Evolutionary conservation across 352 stramenopile species (phyloP).

Genomic region (Thalassiosira mediterranea): DNA sequence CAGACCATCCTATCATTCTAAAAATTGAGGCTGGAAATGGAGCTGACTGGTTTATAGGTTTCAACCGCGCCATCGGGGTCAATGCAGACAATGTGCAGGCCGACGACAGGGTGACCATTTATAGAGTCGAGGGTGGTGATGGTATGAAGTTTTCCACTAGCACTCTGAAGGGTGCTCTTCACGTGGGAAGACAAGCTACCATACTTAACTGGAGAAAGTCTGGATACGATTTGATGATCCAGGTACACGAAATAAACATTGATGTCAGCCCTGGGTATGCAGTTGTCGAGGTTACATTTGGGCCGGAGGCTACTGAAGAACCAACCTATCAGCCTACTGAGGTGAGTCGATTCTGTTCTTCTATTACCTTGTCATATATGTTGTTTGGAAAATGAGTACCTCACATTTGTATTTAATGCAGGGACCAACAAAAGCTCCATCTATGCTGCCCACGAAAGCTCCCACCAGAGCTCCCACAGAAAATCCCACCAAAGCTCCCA

Average conservation of each 20-base stretch:
- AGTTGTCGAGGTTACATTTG: conserved; percentile 22
- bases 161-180: conserved; percentile 23
- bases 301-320: background rate
- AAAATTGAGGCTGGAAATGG: conserved; percentile 37
- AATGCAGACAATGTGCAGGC: conserved; percentile 36
- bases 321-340: background rate
- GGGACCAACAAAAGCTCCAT: background rate
- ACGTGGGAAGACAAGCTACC: background rate
- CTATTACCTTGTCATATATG: background rate
- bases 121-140: conserved; percentile 10
- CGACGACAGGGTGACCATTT: conserved; percentile 32
- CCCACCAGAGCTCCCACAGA: background rate
- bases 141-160: conserved; percentile 31
- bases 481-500: background rate
- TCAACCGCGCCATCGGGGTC: conserved; percentile 54
- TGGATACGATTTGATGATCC: conserved; percentile 18
- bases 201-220: conserved; percentile 23
- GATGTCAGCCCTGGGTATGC: conserved; percentile 34
- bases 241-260: conserved; percentile 34
- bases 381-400: background rate
- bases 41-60: conserved; percentile 47
- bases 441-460: background rate
- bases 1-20: conserved; percentile 29
- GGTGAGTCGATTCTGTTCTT: background rate
- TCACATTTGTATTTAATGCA: background rate